A percentile compares a stretch with the other conserved stretches of the same genome.
These are phyloP conservation scores for Cyberlindnera lachancei DNA, from an alignment of 805 yeast genomes.

Conservation along the genomic window DNA sequence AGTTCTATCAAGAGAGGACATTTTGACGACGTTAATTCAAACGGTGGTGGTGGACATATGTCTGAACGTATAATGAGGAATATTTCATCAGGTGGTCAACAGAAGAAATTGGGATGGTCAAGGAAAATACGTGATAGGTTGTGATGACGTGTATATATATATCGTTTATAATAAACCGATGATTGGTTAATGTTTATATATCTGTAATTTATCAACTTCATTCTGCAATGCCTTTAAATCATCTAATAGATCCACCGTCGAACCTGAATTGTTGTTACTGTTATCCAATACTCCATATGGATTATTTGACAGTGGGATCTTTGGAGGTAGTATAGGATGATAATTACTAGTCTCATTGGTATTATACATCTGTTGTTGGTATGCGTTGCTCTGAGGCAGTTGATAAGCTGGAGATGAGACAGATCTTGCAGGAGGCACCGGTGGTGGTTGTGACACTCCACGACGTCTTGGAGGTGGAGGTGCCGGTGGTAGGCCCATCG, in stretches of 20 bases:
- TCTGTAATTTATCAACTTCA: conserved; percentile 53
- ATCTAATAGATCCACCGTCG: conserved; percentile 44
- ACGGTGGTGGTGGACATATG: too few relatives aligned
- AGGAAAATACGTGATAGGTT: conserved; percentile 9
- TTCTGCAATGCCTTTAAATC: conserved; percentile 61
- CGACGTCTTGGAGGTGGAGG: conserved; percentile 29
- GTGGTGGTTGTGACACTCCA: conserved; percentile 26
- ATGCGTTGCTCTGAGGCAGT: conserved; percentile 6
- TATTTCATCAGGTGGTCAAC: conserved; percentile 1
- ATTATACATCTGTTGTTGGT: not conserved
- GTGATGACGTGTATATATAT: not conserved
- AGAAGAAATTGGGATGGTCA: conserved; percentile 11
- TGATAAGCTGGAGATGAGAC: conserved; percentile 8
- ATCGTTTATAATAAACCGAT: not conserved
- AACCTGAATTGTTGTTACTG: conserved; percentile 4
- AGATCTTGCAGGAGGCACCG: conserved; percentile 15
- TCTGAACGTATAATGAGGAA: conserved; percentile 9
- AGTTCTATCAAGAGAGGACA: conserved; percentile 18
- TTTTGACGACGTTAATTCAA: conserved; percentile 14
- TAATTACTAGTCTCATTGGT: not conserved
- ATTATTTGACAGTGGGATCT: conserved; percentile 5
- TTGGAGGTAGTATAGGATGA: conserved; percentile 19
- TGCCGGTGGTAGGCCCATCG: conserved; percentile 13
- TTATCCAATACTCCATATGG: conserved; percentile 1
- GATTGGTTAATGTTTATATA: not conserved